These are phyloP conservation scores for Epichloe uncinata DNA, from an alignment of 2,329 filamentous ascomycete genomes.

Conservation along the genomic window DNA sequence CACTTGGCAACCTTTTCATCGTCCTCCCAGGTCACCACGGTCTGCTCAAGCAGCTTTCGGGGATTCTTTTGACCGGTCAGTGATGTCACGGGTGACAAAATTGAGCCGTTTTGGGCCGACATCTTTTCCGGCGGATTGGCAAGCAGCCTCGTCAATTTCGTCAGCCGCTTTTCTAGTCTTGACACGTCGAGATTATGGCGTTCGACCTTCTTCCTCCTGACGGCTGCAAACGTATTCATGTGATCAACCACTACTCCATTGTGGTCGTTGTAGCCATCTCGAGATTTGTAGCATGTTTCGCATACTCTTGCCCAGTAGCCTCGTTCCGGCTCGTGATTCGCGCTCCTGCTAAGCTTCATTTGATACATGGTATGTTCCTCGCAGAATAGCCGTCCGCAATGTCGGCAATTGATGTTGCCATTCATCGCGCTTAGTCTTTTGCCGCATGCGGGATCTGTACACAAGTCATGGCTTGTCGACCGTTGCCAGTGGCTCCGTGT, in stretches of 20 bases:
- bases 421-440: slow-evolving; percentile 66
- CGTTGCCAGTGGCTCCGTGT: slow-evolving; percentile 83
- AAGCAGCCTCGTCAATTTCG: slow-evolving; percentile 74
- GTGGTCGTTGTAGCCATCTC: slow-evolving; percentile 90
- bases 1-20: slow-evolving; percentile 69
- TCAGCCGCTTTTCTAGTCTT: slow-evolving; percentile 79
- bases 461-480: slow-evolving; percentile 58
- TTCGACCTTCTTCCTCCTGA: slow-evolving; percentile 68
- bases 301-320: slow-evolving; percentile 92
- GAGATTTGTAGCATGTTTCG: slow-evolving; percentile 97
- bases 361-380: slow-evolving; percentile 99
- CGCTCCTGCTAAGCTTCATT: slow-evolving; percentile 88
- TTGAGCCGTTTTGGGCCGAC: slow-evolving; percentile 31
- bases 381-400: slow-evolving; percentile 87
- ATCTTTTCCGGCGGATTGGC: slow-evolving; percentile 60
- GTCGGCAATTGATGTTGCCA: slow-evolving; percentile 82
- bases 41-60: slow-evolving; percentile 75
- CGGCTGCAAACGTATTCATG: slow-evolving; percentile 52
- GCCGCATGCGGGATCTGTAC: slow-evolving; percentile 77
- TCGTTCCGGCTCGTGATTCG: slow-evolving; percentile 76
- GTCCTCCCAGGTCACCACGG: slow-evolving; percentile 89
- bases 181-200: slow-evolving; percentile 79
- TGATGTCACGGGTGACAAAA: slow-evolving; percentile 48
- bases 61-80: slow-evolving; percentile 58
- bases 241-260: slow-evolving; percentile 59